Evolutionary conservation across 2,329 filamentous ascomycete species (phyloP).

Genomic region (Uncinocarpus reesii): DNA sequence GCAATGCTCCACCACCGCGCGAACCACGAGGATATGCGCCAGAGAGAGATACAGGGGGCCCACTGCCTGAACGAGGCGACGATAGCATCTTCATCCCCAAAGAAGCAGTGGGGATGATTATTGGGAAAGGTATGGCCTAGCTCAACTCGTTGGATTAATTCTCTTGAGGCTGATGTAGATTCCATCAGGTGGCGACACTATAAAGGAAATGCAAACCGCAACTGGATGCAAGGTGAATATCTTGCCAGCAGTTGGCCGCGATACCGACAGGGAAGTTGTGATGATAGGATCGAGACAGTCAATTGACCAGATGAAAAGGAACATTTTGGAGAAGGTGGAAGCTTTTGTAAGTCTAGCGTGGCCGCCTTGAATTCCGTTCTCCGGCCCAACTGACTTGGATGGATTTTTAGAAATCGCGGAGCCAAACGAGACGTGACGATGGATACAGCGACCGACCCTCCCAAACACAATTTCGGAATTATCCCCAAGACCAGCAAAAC

Average conservation of each 20-base stretch:
- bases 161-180: conserved; percentile 18
- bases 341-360: conserved; percentile 56
- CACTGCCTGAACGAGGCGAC: conserved; percentile 50
- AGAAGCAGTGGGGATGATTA: conserved; percentile 91
- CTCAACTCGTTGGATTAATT: not conserved
- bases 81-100: conserved; percentile 79
- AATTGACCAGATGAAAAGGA: conserved; percentile 68
- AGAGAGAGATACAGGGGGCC: conserved; percentile 32
- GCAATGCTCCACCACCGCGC: conserved; percentile 16
- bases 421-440: conserved; percentile 25
- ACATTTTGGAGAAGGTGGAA: conserved; percentile 87
- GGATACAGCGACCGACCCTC: conserved; percentile 36
- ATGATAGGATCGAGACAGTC: conserved; percentile 67
- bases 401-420: conserved; percentile 31
- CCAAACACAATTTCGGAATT: conserved; percentile 29
- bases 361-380: not conserved
- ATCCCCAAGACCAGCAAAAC: conserved; percentile 21
- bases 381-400: conserved; percentile 19
- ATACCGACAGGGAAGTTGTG: conserved; percentile 76
- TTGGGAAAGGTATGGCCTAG: conserved; percentile 58
- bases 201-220: conserved; percentile 80
- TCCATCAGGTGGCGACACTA: conserved; percentile 64
- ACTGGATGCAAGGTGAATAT: conserved; percentile 95
- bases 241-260: conserved; percentile 62
- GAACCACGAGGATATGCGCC: conserved; percentile 14